These are phyloP conservation scores for Umbelopsis vinacea DNA, from an alignment of 192 early-diverging fungal genomes.

Conservation along the genomic window DNA sequence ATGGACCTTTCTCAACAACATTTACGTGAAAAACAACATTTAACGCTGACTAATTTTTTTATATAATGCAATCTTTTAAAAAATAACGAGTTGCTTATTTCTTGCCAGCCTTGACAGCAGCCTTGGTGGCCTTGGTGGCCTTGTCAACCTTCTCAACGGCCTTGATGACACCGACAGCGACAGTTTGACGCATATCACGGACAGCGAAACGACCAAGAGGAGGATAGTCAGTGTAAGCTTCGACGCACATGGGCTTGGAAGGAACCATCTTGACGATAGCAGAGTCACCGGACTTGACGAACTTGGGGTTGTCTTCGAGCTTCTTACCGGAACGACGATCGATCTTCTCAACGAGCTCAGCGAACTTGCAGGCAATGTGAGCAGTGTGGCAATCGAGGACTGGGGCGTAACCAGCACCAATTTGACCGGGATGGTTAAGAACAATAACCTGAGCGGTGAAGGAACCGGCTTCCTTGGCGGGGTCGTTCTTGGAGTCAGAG, in stretches of 20 bases:
- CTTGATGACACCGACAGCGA: constrained; percentile 98
- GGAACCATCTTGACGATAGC: constrained; percentile 96
- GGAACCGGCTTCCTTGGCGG: no score
- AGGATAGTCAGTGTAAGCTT: constrained; percentile 90
- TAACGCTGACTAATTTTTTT: background rate
- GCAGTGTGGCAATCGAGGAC: constrained; percentile 95
- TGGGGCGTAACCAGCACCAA: constrained; percentile 90
- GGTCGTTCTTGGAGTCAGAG: no score
- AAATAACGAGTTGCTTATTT: constrained; percentile 57
- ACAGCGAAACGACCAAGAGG: constrained; percentile 97
- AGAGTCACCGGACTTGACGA: constrained; percentile 93
- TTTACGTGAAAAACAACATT: no score
- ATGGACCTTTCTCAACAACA: no score
- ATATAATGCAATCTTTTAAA: background rate
- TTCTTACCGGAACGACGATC: constrained; percentile 87
- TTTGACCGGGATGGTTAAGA: constrained; percentile 96
- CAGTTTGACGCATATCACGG: constrained; percentile 97
- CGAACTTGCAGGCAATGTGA: constrained; percentile 96
- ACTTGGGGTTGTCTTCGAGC: no score
- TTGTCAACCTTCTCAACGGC: constrained; percentile 83
- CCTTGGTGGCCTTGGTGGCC: constrained; percentile 76
- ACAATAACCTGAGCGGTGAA: no score
- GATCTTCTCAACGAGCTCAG: constrained; percentile 91
- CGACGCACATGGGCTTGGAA: constrained; percentile 96
- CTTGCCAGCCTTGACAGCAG: constrained; percentile 76